Percentiles rank a stretch among this genome's conserved stretches.
These are phyloP conservation scores for Galerina marginata DNA, from an alignment of 768 basidiomycete genomes.

Conservation along the genomic window DNA sequence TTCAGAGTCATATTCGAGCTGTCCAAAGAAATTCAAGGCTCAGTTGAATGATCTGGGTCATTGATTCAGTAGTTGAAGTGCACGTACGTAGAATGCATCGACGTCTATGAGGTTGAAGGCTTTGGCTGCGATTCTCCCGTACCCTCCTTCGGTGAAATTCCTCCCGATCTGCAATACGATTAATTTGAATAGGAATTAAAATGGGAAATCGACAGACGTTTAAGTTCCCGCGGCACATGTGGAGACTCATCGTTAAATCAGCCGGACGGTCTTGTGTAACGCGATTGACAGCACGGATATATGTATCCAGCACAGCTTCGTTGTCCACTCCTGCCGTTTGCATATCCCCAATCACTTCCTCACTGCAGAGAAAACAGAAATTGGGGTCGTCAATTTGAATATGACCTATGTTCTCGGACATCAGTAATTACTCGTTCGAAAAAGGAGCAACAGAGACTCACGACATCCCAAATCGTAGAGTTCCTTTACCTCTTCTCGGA, in stretches of 20 bases:
- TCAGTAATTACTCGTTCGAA: background rate
- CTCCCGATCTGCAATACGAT: slow-evolving; percentile 37
- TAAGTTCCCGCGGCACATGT: slow-evolving; percentile 65
- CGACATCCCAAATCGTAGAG: slow-evolving; percentile 55
- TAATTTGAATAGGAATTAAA: slow-evolving; percentile 33
- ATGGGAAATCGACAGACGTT: slow-evolving; percentile 37
- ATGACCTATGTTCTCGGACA: slow-evolving; percentile 38
- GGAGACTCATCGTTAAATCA: slow-evolving; percentile 61
- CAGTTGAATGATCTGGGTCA: no score
- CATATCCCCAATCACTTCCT: slow-evolving; percentile 58
- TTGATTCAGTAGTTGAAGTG: background rate
- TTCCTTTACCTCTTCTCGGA: slow-evolving; percentile 53
- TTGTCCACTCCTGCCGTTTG: slow-evolving; percentile 63
- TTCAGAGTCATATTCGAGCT: slow-evolving; percentile 70
- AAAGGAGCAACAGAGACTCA: slow-evolving; percentile 30
- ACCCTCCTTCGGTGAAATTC: slow-evolving; percentile 67
- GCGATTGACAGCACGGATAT: slow-evolving; percentile 68
- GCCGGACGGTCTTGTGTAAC: slow-evolving; percentile 56
- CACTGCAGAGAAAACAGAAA: slow-evolving; percentile 70
- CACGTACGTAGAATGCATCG: slow-evolving; percentile 55
- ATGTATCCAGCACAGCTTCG: slow-evolving; percentile 71
- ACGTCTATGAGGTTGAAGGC: slow-evolving; percentile 65
- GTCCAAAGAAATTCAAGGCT: slow-evolving; percentile 13
- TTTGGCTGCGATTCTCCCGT: slow-evolving; percentile 57
- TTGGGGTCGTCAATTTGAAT: slow-evolving; percentile 61